Evolutionary conservation across 2,329 filamentous ascomycete genomes (phyloP), one percentile per base, ranked within the genome.

Genomic region (Neonectria coccinea): DNA sequence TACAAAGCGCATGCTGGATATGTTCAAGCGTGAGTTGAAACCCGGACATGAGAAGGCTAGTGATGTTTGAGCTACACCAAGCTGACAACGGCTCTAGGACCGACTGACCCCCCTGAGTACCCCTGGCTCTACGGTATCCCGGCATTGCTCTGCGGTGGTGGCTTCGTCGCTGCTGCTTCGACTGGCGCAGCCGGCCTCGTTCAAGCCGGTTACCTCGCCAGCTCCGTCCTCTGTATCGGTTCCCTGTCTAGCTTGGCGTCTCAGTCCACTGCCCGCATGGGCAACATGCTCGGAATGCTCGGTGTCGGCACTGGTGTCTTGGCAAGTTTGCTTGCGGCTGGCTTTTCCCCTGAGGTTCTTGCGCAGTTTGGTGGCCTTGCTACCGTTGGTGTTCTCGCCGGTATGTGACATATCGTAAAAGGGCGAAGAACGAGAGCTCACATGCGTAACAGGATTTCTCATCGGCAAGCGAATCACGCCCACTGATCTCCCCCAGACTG

Each of bases 1-100:
- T 64, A 97, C 93, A 3, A 97, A 97, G 80, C 87, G 94, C 67
- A 97, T 97, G 94, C 83, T 97, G 47, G 93, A 97, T 77, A 95
- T 95, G 92, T 95, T 95, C 76, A 92, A 91, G 75, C 87, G 92
- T 84, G 74, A 72, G 85, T 77, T 45, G 12, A 52, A 52, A 1
- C 29, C 18, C 3, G 5, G 1, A 3, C 0, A 14, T 6, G 18
- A 29, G 12, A 52, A 52, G 1, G 20, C 18, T 3, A 6, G 1
- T 2, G 0, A 14, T 7, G 18, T 2, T 22, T 36, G 22, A 33
- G 8, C 16, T n/a, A 2, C 7, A 9, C 11, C 0, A 7, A 42
- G 25, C 72, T 76, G 59, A 77, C 47, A 1, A 10, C 16, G 14
- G 2, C 6, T 53, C 11, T 58, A 86, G 87, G 89, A 12, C 91